These are phyloP conservation scores for Podaxis sp. DNA, from an alignment of 768 basidiomycete genomes.

Conservation along the genomic window DNA sequence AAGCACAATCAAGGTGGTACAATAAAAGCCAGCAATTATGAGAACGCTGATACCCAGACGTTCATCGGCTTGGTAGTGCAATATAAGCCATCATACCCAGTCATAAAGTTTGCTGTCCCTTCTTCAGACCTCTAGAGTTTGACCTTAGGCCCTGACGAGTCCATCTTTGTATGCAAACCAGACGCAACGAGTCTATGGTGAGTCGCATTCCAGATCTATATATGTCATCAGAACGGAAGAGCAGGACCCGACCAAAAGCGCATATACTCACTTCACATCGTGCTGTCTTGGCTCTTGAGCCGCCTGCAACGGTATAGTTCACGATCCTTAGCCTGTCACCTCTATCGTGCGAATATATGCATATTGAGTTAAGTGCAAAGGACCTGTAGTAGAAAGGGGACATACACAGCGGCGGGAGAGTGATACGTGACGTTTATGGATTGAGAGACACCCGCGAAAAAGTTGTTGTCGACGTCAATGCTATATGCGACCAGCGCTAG, in stretches of 20 bases:
- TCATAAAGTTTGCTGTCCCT: neutral
- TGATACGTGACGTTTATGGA: slow-evolving; percentile 55
- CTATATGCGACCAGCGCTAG: slow-evolving; percentile 41
- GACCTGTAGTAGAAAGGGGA: neutral
- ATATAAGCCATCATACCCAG: neutral
- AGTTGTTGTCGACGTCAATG: slow-evolving; percentile 25
- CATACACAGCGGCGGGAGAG: slow-evolving; percentile 51
- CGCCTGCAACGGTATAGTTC: slow-evolving; percentile 50
- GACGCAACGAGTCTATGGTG: slow-evolving; percentile 53
- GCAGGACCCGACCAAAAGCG: neutral
- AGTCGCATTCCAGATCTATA: slow-evolving; percentile 60
- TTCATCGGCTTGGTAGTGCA: too few relatives aligned
- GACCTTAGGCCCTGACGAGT: slow-evolving; percentile 31
- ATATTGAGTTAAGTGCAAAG: neutral
- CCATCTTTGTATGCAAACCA: slow-evolving; percentile 57
- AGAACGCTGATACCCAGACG: too few relatives aligned
- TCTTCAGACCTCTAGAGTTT: neutral
- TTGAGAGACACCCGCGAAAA: slow-evolving; percentile 43
- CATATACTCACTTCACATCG: slow-evolving; percentile 44
- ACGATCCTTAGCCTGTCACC: slow-evolving; percentile 52
- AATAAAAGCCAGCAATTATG: too few relatives aligned
- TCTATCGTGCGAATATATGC: slow-evolving; percentile 25
- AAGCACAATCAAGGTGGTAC: too few relatives aligned
- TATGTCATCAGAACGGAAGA: neutral
- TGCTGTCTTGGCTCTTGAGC: slow-evolving; percentile 45